Evolutionary conservation across 1,284 basidiomycete species (phyloP), one percentile per base, ranked within the genome.

Genomic region (Amylostereum chailletii): DNA sequence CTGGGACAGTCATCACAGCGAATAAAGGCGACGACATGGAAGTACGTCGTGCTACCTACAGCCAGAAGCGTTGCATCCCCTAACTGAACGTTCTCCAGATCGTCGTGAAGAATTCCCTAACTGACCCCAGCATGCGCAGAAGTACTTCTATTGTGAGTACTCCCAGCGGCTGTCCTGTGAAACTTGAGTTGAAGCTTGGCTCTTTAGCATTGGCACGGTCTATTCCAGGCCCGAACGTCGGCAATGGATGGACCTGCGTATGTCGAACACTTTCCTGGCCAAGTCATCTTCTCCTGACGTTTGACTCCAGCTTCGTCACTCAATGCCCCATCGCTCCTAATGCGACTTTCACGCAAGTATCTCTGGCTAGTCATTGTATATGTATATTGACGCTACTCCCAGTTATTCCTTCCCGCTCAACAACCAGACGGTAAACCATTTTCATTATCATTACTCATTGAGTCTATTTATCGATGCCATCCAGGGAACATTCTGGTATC

Each of bases 401-500:
- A 9, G 58, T 5, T 63, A 63, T 38, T 48, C 52, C n/a, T 58
- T 59, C n/a, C 31, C 29, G 4, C 47, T 46, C 30, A 32, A 47
- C 3, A 47, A 55, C 32, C 66, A 66, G 53, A 56, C 61, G 34
- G 51, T 53, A 44, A 27, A 7, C 9, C 5, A 4, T 7, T 11
- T 34, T 27, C 3, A 19, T 32, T 27, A 3, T 8, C 5, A 33
- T 3, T 26, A 42, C 7, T 51, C 34, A 9, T 31, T 43, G 8
- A 8, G 27, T 46, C 2, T 34, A 10, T 8, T 37, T 32, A 5
- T 53, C 30, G 56, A 58, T 47, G 2, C 30, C 9, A 40, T 32
- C 29, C 33, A 53, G 51, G 66, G 67, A 5, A 69, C 63, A 11
- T 68, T 60, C 59, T 70, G 68, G 68, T 69, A 70, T 54, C 68